These are phyloP conservation scores for Apiotrichum akiyoshidainum DNA, from an alignment of 1,284 basidiomycete species.

Conservation along the genomic window DNA sequence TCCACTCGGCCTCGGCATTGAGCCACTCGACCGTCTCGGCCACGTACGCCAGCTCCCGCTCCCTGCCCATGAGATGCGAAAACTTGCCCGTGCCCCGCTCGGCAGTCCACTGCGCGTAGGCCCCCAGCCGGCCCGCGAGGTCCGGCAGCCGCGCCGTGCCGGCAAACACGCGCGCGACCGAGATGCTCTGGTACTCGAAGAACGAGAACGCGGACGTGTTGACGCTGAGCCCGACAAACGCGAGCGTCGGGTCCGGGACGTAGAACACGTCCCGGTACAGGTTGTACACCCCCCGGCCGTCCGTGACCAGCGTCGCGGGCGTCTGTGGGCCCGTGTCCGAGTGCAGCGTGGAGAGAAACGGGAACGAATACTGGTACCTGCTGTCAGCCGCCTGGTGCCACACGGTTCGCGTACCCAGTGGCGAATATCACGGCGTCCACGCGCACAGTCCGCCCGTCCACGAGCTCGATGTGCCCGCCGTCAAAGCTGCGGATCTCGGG, in stretches of 20 bases:
- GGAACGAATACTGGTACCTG: constrained; percentile 53
- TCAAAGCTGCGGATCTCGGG: constrained; percentile 47
- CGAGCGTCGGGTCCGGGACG: constrained; percentile 57
- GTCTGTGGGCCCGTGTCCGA: constrained; percentile 29
- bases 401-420: constrained; percentile 50
- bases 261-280: constrained; percentile 55
- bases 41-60: constrained; percentile 33
- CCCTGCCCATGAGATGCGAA: constrained; percentile 30
- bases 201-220: constrained; percentile 38
- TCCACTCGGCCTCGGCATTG: constrained; percentile 28
- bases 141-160: constrained; percentile 31
- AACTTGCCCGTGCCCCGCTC: constrained; percentile 30
- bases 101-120: constrained; percentile 17
- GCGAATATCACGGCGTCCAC: constrained; percentile 54
- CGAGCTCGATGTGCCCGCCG: constrained; percentile 49
- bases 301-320: constrained; percentile 48
- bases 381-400: neutral
- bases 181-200: constrained; percentile 38
- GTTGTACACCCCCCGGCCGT: constrained; percentile 54
- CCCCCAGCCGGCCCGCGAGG: constrained; percentile 9
- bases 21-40: constrained; percentile 36
- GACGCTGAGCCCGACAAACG: constrained; percentile 44
- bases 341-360: constrained; percentile 55
- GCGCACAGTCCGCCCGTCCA: constrained; percentile 52
- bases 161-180: constrained; percentile 30